Evolutionary conservation across 1,284 basidiomycete genomes (phyloP).

Genomic region (Psilocybe mexicana): DNA sequence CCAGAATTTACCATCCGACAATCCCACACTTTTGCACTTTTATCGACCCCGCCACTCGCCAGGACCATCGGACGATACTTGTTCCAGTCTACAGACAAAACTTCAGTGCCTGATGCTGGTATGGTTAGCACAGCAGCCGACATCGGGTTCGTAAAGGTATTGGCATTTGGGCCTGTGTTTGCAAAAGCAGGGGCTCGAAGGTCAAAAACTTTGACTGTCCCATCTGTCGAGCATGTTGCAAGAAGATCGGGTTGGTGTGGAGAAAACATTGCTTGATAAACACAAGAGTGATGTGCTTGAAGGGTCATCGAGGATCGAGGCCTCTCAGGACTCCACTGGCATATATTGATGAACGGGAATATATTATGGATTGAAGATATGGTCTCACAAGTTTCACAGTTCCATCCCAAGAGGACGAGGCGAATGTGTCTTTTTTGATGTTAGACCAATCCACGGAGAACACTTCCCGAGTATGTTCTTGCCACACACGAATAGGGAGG

Average conservation of each 20-base stretch:
- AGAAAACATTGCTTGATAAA: conserved; percentile 90
- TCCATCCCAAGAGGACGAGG: conserved; percentile 92
- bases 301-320: conserved; percentile 79
- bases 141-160: conserved; percentile 62
- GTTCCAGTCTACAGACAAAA: conserved; percentile 89
- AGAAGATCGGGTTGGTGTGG: conserved; percentile 85
- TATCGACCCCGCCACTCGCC: conserved; percentile 84
- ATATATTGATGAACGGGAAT: conserved; percentile 4
- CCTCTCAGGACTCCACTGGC: conserved; percentile 87
- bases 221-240: conserved; percentile 47
- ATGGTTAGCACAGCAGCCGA: conserved; percentile 68
- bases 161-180: conserved; percentile 41
- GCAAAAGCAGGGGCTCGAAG: conserved; percentile 38
- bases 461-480: conserved; percentile 91
- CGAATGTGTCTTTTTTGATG: conserved; percentile 87
- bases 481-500: conserved; percentile 89
- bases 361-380: not conserved
- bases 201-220: conserved; percentile 76
- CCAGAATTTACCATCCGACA: conserved; percentile 73
- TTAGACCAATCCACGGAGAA: conserved; percentile 99
- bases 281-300: conserved; percentile 80
- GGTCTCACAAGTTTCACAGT: conserved; percentile 80
- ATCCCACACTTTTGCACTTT: conserved; percentile 81
- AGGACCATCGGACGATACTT: conserved; percentile 83
- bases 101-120: conserved; percentile 69